phyloP scores from a whole-genome alignment of 2,329 filamentous ascomycete species.

The Magnaporthiopsis rhizophila region DNA sequence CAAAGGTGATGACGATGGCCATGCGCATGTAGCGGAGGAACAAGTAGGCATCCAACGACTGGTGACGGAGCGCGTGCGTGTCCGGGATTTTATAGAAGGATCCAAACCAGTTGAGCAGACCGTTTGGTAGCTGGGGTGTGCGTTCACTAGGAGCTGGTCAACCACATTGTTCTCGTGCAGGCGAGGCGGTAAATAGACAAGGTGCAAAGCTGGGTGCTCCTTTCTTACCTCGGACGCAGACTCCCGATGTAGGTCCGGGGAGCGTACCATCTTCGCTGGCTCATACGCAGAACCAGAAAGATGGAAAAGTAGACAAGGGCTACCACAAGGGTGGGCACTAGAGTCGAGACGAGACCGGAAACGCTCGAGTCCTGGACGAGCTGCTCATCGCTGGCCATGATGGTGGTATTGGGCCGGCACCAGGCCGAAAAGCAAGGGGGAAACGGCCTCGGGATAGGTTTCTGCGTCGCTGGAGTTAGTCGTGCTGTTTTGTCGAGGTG shows the following conservation, averaged over 20 bases:
- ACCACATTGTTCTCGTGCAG: slow-evolving; percentile 1
- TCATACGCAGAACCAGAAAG: slow-evolving; percentile 37
- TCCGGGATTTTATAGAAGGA: slow-evolving; percentile 64
- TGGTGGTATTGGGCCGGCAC: neutral
- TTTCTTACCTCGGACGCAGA: slow-evolving; percentile 29
- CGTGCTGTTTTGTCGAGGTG: neutral
- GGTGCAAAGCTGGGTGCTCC: neutral
- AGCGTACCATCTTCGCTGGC: slow-evolving; percentile 39
- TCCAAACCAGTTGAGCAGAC: slow-evolving; percentile 59
- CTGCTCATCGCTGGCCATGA: neutral
- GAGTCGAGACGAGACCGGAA: slow-evolving; percentile 32
- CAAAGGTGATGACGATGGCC: slow-evolving; percentile 65
- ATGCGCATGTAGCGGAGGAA: slow-evolving; percentile 84
- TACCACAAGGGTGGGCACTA: slow-evolving; percentile 28
- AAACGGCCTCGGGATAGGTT: neutral
- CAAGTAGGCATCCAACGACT: slow-evolving; percentile 86
- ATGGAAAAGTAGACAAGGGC: slow-evolving; percentile 32
- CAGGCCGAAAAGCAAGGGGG: neutral
- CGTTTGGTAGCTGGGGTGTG: slow-evolving; percentile 49
- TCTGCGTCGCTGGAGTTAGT: neutral
- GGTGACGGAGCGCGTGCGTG: slow-evolving; percentile 77
- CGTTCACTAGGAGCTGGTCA: slow-evolving; percentile 35
- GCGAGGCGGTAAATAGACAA: neutral
- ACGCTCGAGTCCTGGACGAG: slow-evolving; percentile 11
- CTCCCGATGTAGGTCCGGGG: slow-evolving; percentile 42